phyloP scores from a whole-genome alignment of 2,329 filamentous ascomycete species.

The Arthrobotrys pseudoclavata region DNA sequence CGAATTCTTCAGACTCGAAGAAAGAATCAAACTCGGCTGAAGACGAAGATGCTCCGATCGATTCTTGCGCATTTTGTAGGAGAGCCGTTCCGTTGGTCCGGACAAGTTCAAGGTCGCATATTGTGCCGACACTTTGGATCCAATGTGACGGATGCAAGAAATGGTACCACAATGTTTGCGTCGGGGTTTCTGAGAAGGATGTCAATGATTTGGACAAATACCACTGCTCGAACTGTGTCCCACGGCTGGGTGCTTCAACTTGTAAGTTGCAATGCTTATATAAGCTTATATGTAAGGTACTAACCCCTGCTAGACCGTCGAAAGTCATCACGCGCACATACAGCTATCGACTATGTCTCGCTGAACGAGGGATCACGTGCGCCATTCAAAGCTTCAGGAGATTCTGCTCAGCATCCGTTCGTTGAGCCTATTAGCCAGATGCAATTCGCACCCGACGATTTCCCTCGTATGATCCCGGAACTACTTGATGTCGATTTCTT shows the following conservation, averaged over 20 bases:
- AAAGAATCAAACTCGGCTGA: conserved; percentile 23
- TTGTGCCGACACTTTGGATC: conserved; percentile 70
- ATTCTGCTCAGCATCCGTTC: conserved; percentile 77
- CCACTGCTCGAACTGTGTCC: conserved; percentile 74
- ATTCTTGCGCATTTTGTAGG: conserved; percentile 50
- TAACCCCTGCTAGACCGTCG: conserved; percentile 68
- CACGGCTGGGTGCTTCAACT: conserved; percentile 74
- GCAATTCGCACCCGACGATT: conserved; percentile 73
- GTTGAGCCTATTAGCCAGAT: conserved; percentile 76
- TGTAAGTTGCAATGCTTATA: conserved; percentile 66
- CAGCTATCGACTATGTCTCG: conserved; percentile 77
- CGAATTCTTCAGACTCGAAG: conserved; percentile 23
- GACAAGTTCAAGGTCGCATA: conserved; percentile 45
- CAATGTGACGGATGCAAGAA: conserved; percentile 77
- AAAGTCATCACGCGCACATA: conserved; percentile 76
- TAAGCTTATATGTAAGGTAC: conserved; percentile 63
- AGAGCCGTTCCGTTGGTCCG: conserved; percentile 50
- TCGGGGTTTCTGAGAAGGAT: conserved; percentile 75
- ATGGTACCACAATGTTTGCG: conserved; percentile 78
- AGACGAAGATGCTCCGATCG: conserved; percentile 45
- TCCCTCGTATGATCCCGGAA: conserved; percentile 75
- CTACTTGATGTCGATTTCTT: conserved; percentile 75
- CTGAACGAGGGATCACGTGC: conserved; percentile 72
- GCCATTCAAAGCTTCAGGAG: conserved; percentile 75
- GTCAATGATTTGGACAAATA: conserved; percentile 78